Evolutionary conservation across 441 rosid genomes (phyloP).

Genomic region (Macaranga tanarius): DNA sequence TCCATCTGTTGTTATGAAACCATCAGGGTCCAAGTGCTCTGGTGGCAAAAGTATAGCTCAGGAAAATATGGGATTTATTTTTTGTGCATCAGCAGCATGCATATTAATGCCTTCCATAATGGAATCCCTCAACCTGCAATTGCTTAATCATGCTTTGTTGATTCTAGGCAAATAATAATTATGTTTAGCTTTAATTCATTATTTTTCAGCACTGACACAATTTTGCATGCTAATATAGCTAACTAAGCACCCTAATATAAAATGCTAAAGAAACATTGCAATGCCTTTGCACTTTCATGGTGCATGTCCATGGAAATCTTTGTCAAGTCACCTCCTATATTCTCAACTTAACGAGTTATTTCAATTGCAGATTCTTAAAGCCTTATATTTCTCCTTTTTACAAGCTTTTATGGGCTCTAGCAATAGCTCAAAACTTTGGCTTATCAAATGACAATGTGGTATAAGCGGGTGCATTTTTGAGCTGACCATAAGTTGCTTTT

Average conservation of each 20-base stretch:
- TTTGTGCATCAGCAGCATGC: not conserved
- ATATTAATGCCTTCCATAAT: not conserved
- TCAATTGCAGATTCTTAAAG: not conserved
- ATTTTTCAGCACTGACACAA: too few relatives aligned
- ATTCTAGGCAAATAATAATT: not conserved
- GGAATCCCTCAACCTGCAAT: not conserved
- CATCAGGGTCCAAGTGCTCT: not conserved
- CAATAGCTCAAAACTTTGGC: conserved; percentile 8
- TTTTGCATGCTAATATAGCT: not conserved
- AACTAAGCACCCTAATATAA: not conserved
- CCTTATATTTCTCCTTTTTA: not conserved
- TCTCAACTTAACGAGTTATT: not conserved
- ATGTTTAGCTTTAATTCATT: not conserved
- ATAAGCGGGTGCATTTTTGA: not conserved
- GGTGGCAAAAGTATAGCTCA: not conserved
- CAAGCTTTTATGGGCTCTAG: not conserved
- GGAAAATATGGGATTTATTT: not conserved
- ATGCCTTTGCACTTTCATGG: not conserved
- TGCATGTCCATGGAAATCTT: not conserved
- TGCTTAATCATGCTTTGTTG: not conserved
- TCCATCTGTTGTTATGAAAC: not conserved
- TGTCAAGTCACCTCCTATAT: not conserved
- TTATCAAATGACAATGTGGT: not conserved
- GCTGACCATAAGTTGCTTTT: not conserved
- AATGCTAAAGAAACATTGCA: not conserved